A percentile compares a stretch with the other conserved stretches of the same genome.
These are phyloP conservation scores for Paecilomyces fulvus DNA, from an alignment of 2,329 filamentous ascomycete genomes.

Conservation along the genomic window DNA sequence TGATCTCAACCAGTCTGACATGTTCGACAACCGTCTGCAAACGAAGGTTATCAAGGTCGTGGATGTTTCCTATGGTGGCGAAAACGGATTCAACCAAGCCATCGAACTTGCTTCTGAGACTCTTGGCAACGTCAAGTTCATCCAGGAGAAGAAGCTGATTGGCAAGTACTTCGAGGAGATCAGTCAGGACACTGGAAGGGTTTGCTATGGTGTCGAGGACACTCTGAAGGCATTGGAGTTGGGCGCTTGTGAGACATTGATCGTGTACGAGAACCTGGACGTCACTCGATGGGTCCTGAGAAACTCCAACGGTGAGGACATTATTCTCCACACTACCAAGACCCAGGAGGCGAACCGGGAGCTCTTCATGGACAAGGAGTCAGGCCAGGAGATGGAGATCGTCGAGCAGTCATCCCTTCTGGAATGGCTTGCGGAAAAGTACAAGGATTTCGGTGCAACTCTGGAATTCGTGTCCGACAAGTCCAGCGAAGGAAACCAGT, in stretches of 20 bases:
- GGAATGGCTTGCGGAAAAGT: constrained; percentile 98
- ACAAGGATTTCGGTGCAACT: constrained; percentile 92
- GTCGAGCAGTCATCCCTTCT: constrained; percentile 82
- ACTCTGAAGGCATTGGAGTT: constrained; percentile 94
- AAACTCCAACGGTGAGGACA: constrained; percentile 61
- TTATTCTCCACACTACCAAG: constrained; percentile 82
- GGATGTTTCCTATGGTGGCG: constrained; percentile 95
- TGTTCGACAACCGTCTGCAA: constrained; percentile 88
- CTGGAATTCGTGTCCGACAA: constrained; percentile 97
- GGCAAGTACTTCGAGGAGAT: constrained; percentile 99
- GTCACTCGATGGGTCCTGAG: constrained; percentile 88
- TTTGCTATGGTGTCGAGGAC: constrained; percentile 97
- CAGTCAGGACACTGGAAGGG: constrained; percentile 89
- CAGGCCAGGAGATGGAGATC: constrained; percentile 95
- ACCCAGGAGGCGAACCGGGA: constrained; percentile 70
- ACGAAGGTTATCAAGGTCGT: constrained; percentile 99
- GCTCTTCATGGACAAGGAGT: constrained; percentile 90
- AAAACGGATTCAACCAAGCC: constrained; percentile 99
- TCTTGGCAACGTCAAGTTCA: constrained; percentile 98
- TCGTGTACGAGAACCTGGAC: constrained; percentile 96
- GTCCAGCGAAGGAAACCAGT: constrained; percentile 97
- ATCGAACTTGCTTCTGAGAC: constrained; percentile 95
- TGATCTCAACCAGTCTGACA: constrained; percentile 91
- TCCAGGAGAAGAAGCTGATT: constrained; percentile 99
- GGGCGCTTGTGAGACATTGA: constrained; percentile 86